phyloP scores from a whole-genome alignment of 1,139 yeast genomes.

The Tardiomyces depauwii region DNA sequence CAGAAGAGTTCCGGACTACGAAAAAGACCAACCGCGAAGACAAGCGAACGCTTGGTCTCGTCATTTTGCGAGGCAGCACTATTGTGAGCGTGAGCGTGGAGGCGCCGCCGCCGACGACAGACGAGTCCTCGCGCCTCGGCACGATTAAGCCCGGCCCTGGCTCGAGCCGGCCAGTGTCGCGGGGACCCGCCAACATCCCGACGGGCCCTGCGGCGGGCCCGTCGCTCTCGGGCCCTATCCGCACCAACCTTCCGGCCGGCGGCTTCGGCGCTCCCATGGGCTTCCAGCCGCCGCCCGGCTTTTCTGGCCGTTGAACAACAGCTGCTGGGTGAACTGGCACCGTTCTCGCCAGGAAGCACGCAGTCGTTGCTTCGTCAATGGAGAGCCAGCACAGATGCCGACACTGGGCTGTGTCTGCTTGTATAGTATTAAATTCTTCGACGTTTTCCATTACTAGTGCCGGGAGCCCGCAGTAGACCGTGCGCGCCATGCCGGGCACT shows the following conservation, averaged over 20 bases:
- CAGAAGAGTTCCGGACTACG: slow-evolving; percentile 74
- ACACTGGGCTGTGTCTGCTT: too few relatives aligned
- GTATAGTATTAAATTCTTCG: too few relatives aligned
- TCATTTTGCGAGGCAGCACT: slow-evolving; percentile 81
- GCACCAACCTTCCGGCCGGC: slow-evolving; percentile 8
- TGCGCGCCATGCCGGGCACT: too few relatives aligned
- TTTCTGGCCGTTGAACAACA: neutral
- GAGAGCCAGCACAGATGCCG: too few relatives aligned
- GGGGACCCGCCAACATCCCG: slow-evolving; percentile 9
- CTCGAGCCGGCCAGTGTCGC: slow-evolving; percentile 31
- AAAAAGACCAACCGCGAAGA: slow-evolving; percentile 44
- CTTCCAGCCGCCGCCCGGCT: slow-evolving; percentile 7
- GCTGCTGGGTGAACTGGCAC: too few relatives aligned
- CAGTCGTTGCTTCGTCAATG: too few relatives aligned
- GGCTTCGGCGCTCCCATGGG: slow-evolving; percentile 6
- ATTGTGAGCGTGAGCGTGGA: slow-evolving; percentile 77
- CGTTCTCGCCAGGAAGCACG: too few relatives aligned
- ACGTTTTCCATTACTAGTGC: too few relatives aligned
- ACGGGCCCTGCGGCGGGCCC: neutral
- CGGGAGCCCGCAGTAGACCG: too few relatives aligned
- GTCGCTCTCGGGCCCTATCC: slow-evolving; percentile 21
- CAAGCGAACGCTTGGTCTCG: slow-evolving; percentile 66
- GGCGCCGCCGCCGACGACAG: slow-evolving; percentile 49
- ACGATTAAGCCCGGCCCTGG: slow-evolving; percentile 36
- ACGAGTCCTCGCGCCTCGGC: slow-evolving; percentile 21